Percentiles rank a stretch among this genome's conserved stretches.
These are phyloP conservation scores for Mycena kentingensis DNA, from an alignment of 768 basidiomycete genomes.

Conservation along the genomic window DNA sequence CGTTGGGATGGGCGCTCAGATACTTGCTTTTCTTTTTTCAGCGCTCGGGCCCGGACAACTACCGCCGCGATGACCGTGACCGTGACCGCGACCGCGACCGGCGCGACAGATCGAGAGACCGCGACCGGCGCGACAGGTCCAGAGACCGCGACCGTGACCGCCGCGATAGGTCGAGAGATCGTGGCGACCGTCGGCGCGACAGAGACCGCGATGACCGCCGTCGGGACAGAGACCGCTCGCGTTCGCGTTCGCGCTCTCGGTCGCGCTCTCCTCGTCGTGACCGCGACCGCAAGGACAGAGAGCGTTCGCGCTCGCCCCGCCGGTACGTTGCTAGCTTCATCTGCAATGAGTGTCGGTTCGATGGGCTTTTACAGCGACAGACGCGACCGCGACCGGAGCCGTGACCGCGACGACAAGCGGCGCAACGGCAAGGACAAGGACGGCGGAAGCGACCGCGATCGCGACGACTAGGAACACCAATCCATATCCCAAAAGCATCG, in stretches of 20 bases:
- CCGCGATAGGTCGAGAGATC: conserved; percentile 59
- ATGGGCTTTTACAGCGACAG: too few species aligned
- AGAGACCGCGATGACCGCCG: conserved; percentile 43
- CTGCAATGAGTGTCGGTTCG: too few species aligned
- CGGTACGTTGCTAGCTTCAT: too few species aligned
- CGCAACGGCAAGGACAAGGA: conserved; percentile 87
- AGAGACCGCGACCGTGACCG: conserved; percentile 61
- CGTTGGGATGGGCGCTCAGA: too few species aligned
- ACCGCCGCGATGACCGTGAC: conserved; percentile 61
- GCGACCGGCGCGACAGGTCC: conserved; percentile 51
- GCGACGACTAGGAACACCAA: conserved; percentile 78
- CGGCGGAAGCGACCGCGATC: conserved; percentile 71
- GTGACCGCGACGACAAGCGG: conserved; percentile 60
- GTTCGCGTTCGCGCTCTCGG: too few species aligned
- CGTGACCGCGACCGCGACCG: conserved; percentile 58
- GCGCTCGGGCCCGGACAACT: conserved; percentile 72
- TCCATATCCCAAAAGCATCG: too few species aligned
- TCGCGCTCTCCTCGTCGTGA: too few species aligned
- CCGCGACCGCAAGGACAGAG: conserved; percentile 34
- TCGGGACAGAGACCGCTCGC: conserved; percentile 46
- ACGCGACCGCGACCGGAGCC: too few species aligned
- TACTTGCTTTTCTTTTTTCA: conserved; percentile 26
- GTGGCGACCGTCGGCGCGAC: conserved; percentile 46
- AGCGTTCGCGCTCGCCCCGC: too few species aligned
- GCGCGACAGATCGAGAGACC: conserved; percentile 62